phyloP scores from a whole-genome alignment of 768 basidiomycete genomes.

The Termitomyces sp. region DNA sequence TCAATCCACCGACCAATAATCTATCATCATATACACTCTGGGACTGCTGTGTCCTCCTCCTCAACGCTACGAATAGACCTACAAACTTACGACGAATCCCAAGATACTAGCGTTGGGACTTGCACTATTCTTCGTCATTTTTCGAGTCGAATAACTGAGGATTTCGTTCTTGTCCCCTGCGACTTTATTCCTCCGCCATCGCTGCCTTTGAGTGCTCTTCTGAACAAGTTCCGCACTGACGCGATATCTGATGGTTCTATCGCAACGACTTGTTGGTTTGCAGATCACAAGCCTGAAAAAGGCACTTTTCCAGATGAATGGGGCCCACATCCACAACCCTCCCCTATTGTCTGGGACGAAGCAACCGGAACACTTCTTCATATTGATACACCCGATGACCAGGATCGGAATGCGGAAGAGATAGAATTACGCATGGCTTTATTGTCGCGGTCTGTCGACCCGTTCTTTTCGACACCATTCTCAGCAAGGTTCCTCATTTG shows the following conservation, averaged over 20 bases:
- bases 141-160: conserved; percentile 68
- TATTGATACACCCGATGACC: conserved; percentile 66
- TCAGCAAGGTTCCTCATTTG: conserved; percentile 2
- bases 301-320: conserved; percentile 60
- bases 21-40: conserved; percentile 83
- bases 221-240: conserved; percentile 83
- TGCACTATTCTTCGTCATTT: conserved; percentile 77
- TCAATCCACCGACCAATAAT: conserved; percentile 69
- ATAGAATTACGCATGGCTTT: conserved; percentile 74
- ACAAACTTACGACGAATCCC: conserved; percentile 76
- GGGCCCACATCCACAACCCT: conserved; percentile 42
- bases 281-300: conserved; percentile 49
- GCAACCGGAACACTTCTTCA: conserved; percentile 63
- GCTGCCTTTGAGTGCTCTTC: conserved; percentile 62
- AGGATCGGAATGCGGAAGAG: conserved; percentile 67
- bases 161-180: conserved; percentile 88
- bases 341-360: conserved; percentile 68
- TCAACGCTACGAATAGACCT: conserved; percentile 72
- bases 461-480: neutral
- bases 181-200: conserved; percentile 82
- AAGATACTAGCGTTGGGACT: conserved; percentile 63
- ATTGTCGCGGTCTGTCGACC: conserved; percentile 51
- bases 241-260: conserved; percentile 59
- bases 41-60: conserved; percentile 48
- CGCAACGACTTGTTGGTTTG: conserved; percentile 67